phyloP scores from a whole-genome alignment of 345 rosid species.

The Eucalyptus sideroxylon region DNA sequence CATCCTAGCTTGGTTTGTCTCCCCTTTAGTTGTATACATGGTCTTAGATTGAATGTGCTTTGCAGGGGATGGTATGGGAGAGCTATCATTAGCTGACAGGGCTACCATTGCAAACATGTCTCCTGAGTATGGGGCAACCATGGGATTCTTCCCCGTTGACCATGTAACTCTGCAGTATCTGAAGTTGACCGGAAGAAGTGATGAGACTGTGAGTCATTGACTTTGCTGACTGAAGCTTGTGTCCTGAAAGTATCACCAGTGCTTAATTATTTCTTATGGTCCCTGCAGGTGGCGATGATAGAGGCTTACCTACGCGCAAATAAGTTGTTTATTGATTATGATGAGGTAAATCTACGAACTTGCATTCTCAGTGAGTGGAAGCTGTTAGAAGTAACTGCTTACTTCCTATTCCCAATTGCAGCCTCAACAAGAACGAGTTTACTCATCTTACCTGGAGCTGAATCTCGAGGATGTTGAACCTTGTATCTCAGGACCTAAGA shows the following conservation, averaged over 20 bases:
- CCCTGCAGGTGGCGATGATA: slow-evolving; percentile 69
- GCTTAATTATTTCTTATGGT: background rate
- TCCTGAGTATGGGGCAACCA: slow-evolving; percentile 99
- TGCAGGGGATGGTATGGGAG: slow-evolving; percentile 90
- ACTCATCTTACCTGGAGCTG: slow-evolving; percentile 80
- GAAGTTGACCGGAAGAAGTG: slow-evolving; percentile 95
- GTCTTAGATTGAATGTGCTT: background rate
- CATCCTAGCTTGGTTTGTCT: background rate
- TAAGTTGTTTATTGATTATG: slow-evolving; percentile 89
- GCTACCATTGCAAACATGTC: slow-evolving; percentile 99
- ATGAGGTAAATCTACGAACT: slow-evolving; percentile 40
- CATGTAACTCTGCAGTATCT: slow-evolving; percentile 91
- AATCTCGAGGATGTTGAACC: slow-evolving; percentile 80
- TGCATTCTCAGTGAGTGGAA: background rate
- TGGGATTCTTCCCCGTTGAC: slow-evolving; percentile 99
- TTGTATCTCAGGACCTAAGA: slow-evolving; percentile 94
- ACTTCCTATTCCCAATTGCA: slow-evolving; percentile 12
- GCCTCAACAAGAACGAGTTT: slow-evolving; percentile 76
- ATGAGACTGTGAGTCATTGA: slow-evolving; percentile 68
- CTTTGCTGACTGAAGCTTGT: background rate
- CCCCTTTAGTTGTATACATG: background rate
- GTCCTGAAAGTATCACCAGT: background rate
- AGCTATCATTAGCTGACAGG: slow-evolving; percentile 91
- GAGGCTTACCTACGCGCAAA: slow-evolving; percentile 96
- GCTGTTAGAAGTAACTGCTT: background rate